A percentile compares a stretch with the other conserved stretches of the same genome.
Evolutionary conservation across 73 alveolate genomes (phyloP).

Genomic region (Effrenium voratum): DNA sequence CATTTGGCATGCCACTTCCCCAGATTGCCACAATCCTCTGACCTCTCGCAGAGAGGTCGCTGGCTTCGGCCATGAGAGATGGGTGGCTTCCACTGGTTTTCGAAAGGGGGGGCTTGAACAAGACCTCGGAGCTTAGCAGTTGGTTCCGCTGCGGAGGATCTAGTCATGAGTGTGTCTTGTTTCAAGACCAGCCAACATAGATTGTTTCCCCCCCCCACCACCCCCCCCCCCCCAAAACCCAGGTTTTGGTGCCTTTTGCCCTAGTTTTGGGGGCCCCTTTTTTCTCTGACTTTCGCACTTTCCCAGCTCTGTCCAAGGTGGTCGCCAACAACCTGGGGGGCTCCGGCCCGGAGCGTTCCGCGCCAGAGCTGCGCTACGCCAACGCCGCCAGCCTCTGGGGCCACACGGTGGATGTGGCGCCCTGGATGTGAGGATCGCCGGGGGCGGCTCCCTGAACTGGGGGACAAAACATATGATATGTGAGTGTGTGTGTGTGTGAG

Average conservation of each 20-base stretch:
- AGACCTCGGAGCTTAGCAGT: too few species aligned
- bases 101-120: not conserved
- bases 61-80: not conserved
- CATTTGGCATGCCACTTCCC: too few species aligned
- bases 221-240: not conserved
- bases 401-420: slow-evolving; percentile 6
- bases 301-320: slow-evolving; percentile 8
- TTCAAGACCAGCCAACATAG: not conserved
- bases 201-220: not conserved
- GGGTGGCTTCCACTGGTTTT: not conserved
- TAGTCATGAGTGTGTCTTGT: too few species aligned
- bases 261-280: not conserved
- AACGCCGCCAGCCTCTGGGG: not conserved
- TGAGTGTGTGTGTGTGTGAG: not conserved
- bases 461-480: not conserved
- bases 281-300: too few species aligned
- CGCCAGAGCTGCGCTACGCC: slow-evolving; percentile 29
- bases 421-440: not conserved
- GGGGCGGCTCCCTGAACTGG: not conserved
- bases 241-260: not conserved
- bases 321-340: slow-evolving; percentile 81
- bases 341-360: slow-evolving; percentile 42
- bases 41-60: not conserved
- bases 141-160: not conserved
- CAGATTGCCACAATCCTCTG: not conserved